Base-by-base conservation (phyloP, 2,329 filamentous ascomycete species). In the Phialemoniopsis sp. region DNA sequence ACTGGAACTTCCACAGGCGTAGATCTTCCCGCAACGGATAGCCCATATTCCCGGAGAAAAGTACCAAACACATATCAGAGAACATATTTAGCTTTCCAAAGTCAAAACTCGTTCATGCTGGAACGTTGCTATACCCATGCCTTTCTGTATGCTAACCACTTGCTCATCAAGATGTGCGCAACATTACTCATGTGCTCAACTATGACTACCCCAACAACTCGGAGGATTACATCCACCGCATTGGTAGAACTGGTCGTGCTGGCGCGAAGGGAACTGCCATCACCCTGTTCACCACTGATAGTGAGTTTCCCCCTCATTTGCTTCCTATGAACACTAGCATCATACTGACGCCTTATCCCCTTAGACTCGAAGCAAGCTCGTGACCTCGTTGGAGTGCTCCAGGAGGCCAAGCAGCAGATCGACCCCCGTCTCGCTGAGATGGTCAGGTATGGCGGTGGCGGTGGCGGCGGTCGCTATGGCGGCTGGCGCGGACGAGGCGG, bases 121-220 rank as follows among this genome's bases (percentile, higher is more conserved):
- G 76, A 78, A 72, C 66, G 67, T 78, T 81, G 76, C 75, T 75
- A 75, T 72, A 68, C 64, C 59, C 55, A 58, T 63, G 63, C 59
- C 19, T 36, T 66, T 66, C 74, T 72, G 71, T 68, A 73, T 78
- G 73, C 89, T 95, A 94, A 95, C 87, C 77, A 80, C 67, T 77
- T 72, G 66, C 73, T 60, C 71, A 58, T 60, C 63, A 96, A 97
- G 93, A 98, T 86, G 93, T 98, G 76, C 91, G 90, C 32, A 95
- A 98, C 80, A 98, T 98, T 76, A 97, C 93, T 72, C 93, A 98
- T 75, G 93, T 98, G 72, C 80, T 98, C 73, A 97, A 97, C 83
- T 96, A 97, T 87, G 93, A 97, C 68, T 97, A 97, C 71, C 91
- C 91, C 67, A 97, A 97, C 77, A 97, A 97, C 70, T 82, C 93